Base-by-base conservation (phyloP, 1,139 yeast genomes). In the Candida dubliniensis region DNA sequence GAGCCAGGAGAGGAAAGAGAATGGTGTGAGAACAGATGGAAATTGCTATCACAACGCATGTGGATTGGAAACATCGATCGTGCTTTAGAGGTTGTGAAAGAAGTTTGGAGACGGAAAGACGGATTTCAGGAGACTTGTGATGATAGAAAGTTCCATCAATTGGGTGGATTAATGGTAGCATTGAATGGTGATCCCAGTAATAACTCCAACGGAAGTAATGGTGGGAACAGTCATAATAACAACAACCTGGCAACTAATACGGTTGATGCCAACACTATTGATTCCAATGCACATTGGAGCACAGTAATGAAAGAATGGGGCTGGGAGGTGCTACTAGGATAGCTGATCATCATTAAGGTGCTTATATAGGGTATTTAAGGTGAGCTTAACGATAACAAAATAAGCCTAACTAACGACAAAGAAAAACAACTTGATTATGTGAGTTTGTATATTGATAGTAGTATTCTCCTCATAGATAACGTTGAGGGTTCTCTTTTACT, bases 261-360 rank as follows among this genome's bases (percentile, higher is more conserved):
- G 4, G 34, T 12, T 31, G 40, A 31, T 24, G 40, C 24, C 9
- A 37, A 31, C 3, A 29, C 35, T 2, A 48, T 63, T n/a, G 70
- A 69, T 43, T 74, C 81, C 27, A 70, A 76, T 61, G 64, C 81
- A n/a, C 87, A 82, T 58, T 83, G 89, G 89, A 77, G 81, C 43
- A 65, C 77, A 0, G 79, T 83, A 10, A 83, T 82, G 87, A 76
- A 77, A 52, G 87, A 82, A 52, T 82, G 88, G 88, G 82, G 83
- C 0, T 82, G 88, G 87, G 87, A 83, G 57, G 82, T 83, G 11
- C 58, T 82, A 36, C 59, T 79, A 34, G 84, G 72, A 5, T 18
- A 18, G 23, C 5, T 18, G 23, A 18, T 18, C 5, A 18, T 18
- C 5, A 18, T 4, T 18, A 18, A 5, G 23, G 23, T 18, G 5